Percentiles rank a stretch among this genome's conserved stretches.
These are phyloP conservation scores for Russula earlei DNA, from an alignment of 768 basidiomycete genomes.

Conservation along the genomic window DNA sequence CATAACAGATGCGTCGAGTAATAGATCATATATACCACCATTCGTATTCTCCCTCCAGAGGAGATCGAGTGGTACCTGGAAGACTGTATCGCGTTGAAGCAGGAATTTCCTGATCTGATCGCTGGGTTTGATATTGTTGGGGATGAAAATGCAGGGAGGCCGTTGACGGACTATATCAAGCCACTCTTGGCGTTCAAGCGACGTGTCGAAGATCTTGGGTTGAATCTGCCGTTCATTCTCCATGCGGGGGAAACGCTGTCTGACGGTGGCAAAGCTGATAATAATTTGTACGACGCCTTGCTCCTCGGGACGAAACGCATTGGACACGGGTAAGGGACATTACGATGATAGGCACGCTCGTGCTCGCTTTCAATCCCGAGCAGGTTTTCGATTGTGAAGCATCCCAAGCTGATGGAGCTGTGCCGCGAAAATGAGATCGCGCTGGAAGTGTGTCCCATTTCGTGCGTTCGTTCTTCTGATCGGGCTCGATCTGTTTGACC, in stretches of 20 bases:
- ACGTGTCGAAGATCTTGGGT: conserved; percentile 43
- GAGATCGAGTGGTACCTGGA: conserved; percentile 59
- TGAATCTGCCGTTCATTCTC: conserved; percentile 69
- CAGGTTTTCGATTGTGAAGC: conserved; percentile 69
- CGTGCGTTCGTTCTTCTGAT: conserved; percentile 38
- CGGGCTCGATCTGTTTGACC: neutral
- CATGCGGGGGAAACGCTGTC: conserved; percentile 77
- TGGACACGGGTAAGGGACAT: conserved; percentile 62
- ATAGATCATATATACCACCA: conserved; percentile 66
- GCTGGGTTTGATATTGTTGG: conserved; percentile 82
- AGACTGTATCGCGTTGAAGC: conserved; percentile 65
- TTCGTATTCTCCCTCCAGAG: conserved; percentile 45
- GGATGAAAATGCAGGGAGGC: conserved; percentile 50
- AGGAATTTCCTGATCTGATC: conserved; percentile 65
- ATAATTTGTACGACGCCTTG: conserved; percentile 72
- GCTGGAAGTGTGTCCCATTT: conserved; percentile 73
- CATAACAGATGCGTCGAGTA: neutral
- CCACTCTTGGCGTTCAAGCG: conserved; percentile 50
- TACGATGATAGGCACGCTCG: neutral
- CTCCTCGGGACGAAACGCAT: conserved; percentile 71
- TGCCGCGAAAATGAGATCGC: conserved; percentile 56
- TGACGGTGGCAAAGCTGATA: conserved; percentile 61
- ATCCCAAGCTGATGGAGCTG: conserved; percentile 59
- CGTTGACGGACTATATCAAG: conserved; percentile 53
- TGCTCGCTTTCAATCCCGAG: neutral